Base-by-base conservation (phyloP, 305 asterid species). In the Ruellia speciosa region DNA sequence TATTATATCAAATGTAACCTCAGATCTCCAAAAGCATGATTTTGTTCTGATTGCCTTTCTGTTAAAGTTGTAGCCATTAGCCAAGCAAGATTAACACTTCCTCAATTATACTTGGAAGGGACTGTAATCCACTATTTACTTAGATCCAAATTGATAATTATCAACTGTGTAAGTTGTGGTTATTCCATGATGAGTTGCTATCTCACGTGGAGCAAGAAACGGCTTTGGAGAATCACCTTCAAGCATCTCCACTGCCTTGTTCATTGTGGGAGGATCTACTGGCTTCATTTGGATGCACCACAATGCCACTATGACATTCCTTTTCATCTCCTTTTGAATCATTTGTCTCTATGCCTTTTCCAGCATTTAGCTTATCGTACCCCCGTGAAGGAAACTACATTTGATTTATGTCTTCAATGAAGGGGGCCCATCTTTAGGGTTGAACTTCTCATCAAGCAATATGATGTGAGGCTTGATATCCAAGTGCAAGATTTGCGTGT, bases 221-320 rank as follows among this genome's bases (percentile, higher is more conserved):
- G 88, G 85, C 57, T 74, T 78, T 7, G 82, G 81, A 19, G 85
- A 76, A 73, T 52, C 63, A 16, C 70, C 55, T 56, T 75, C 77
- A 24, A 75, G 75, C 81, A 71, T 75, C 35, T 75, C 69, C 0
- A 75, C 75, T 0, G 68, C 69, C 55, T 33, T 68, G 40, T 59
- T 68, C 75, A 75, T 72, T 0, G 77, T 33, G 3, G 77, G 81
- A 39, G 77, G 70, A 57, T 75, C 77, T 3, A 41, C 12, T 2
- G 81, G 81, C 62, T 56, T 71, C 77, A 75, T 63, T 39, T 72
- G 81, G 71, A 75, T 65, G 33, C 80, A 70, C 76, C 80, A 75
- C 66, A 75, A 45, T 0, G 74, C 80, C 55, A 70, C 80, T 16
- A 75, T 48, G 14, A 72, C 66, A 24, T 56, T 58, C 50, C 62